Base-by-base conservation (phyloP, 2,329 filamentous ascomycete genomes). In the Hypoxylon sp. region DNA sequence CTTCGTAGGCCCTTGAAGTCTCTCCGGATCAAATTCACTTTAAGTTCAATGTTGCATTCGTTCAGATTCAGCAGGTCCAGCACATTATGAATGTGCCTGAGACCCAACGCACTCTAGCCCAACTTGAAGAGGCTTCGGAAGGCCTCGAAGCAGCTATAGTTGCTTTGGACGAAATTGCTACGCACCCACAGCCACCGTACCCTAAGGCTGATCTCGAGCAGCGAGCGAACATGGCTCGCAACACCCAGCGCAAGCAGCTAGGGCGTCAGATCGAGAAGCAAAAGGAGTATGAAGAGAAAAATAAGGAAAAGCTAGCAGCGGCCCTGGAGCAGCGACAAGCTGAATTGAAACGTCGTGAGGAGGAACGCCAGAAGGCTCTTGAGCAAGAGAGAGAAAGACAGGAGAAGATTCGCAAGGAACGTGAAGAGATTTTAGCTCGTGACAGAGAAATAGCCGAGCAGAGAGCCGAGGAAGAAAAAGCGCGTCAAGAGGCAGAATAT, bases 11-110 rank as follows among this genome's bases (percentile, higher is more conserved):
- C 26, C 88, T 97, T 17, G 88, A 90, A 61, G 87, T 92, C 60
- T 90, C 92, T 0, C 92, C 94, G 0, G 92, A 96, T 3, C 93
- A 97, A 75, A 86, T 94, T 31, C 94, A 97, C 80, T 93, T 96
- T 80, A 94, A 96, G 79, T 99, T 99, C 87, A 99, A 99, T 76
- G 93, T 99, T 29, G 96, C 96, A 0, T 99, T 98, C 77, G 93
- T 98, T 29, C 96, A 98, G 78, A 97, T 97, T 70, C 94, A 98
- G 79, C 90, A 98, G 60, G 95, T 95, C 19, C 91, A 92, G 50
- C 88, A 92, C 31, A 90, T 98, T 60, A 91, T 94, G 80, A 85
- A 84, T 37, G 84, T 97, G 59, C 85, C 88, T 4, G 93, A 98
- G 78, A 88, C 88, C 5, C 90, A 94, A 77, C 90, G 94, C 55